Base-by-base conservation (phyloP, 192 early-diverging fungal genomes). In the Backusella australiensis region DNA sequence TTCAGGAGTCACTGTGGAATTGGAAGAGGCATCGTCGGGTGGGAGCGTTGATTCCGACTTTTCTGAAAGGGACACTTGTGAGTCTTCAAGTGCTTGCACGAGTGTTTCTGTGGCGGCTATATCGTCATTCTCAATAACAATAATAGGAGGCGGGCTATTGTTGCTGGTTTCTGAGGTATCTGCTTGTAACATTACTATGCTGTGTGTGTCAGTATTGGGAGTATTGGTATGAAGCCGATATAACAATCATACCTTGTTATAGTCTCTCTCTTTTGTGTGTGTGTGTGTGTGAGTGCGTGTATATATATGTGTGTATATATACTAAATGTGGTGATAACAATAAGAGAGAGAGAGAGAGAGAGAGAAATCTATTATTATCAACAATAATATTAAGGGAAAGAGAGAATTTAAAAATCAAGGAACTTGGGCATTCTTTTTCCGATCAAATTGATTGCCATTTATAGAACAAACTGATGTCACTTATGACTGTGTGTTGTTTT, bases 1-100 rank as follows among this genome's bases (percentile, higher is more conserved):
- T 59, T 56, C 35, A 71, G 67, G 34, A 63, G 34, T 76, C n/a
- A 53, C 21, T 4, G 67, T 69, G n/a, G 74, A 67, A 36, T 32
- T n/a, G 2, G 42, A 36, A 15, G 74, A 67, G 2, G 41, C 36
- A 41, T 76, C 75, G 19, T 69, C 67, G 17, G 75, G 41, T 68
- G 39, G 35, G 29, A 67, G 52, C 6, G 67, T 75, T 4, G 66
- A 39, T 23, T 75, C 39, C 34, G 74, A 75, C 49, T 69, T 21
- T 21, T 49, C 67, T 21, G 35, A 41, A 39, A 42, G 53, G 19
- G 56, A 74, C 11, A 29, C 11, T 63, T 63, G 56, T 3, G 56
- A 63, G 12, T 63, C 56, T 23, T 63, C 56, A 63, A 69, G n/a
- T 2, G 38, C 34, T 5, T 49, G 6, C 8, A 44, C 42, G n/a